Evolutionary conservation across 352 stramenopile species (phyloP).

Genomic region (Phytopythium chamaehyphon): DNA sequence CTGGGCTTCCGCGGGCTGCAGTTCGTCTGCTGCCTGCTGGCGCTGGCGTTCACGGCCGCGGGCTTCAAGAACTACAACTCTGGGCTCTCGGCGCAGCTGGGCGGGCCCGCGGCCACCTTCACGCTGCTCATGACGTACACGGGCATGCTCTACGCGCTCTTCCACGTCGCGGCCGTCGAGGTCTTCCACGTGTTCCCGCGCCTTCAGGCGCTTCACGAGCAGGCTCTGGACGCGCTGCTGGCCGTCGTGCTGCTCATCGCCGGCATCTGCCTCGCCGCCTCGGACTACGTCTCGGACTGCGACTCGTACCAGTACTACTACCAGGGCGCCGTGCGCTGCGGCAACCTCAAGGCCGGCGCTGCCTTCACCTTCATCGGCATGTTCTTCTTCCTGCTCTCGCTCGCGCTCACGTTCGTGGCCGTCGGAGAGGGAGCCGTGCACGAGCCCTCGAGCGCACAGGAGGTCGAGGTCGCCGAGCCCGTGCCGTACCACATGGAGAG

Average conservation of each 20-base stretch:
- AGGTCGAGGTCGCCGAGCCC: conserved; percentile 18
- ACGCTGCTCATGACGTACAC: conserved; percentile 55
- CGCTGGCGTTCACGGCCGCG: conserved; percentile 37
- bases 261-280: conserved; percentile 46
- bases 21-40: conserved; percentile 54
- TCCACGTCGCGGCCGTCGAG: conserved; percentile 36
- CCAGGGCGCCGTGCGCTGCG: conserved; percentile 20
- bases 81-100: conserved; percentile 22
- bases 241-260: conserved; percentile 44
- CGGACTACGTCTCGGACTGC: conserved; percentile 43
- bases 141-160: conserved; percentile 57
- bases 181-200: conserved; percentile 24
- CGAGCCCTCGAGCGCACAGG: conserved; percentile 1
- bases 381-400: conserved; percentile 32
- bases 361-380: conserved; percentile 57
- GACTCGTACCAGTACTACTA: conserved; percentile 14
- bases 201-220: conserved; percentile 13
- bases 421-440: conserved; percentile 3
- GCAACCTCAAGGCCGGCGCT: conserved; percentile 46
- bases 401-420: conserved; percentile 30
- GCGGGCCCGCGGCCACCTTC: conserved; percentile 39
- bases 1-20: conserved; percentile 38
- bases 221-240: conserved; percentile 30
- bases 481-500: conserved; percentile 21
- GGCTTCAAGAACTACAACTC: conserved; percentile 30